These are phyloP conservation scores for Monoraphidium neglectum DNA, from an alignment of 139 green algal species.

Conservation along the genomic window DNA sequence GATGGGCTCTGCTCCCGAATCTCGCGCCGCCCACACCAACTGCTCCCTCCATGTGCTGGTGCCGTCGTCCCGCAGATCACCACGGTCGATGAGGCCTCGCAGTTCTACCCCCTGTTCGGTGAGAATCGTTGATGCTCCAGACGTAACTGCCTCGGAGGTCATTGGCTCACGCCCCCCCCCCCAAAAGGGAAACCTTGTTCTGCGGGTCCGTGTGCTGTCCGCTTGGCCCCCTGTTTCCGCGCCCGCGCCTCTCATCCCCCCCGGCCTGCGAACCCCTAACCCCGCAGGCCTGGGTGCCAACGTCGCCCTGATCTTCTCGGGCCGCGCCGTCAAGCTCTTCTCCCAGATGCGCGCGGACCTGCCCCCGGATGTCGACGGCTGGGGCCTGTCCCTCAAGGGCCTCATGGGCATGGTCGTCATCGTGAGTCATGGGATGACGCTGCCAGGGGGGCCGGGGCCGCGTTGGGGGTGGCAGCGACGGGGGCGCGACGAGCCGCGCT, in stretches of 20 bases:
- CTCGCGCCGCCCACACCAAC: background rate
- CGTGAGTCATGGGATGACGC: no score
- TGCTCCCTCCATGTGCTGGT: background rate
- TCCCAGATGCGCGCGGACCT: conserved; percentile 89
- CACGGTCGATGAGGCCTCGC: conserved; percentile 98
- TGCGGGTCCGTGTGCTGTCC: no score
- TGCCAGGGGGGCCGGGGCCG: no score
- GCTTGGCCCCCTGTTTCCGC: no score
- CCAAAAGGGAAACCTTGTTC: no score
- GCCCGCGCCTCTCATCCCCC: no score
- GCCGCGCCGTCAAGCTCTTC: conserved; percentile 96
- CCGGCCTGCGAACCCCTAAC: background rate
- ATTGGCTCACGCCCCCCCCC: no score
- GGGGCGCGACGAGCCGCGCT: no score
- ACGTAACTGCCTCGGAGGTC: no score
- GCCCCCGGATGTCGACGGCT: conserved; percentile 95
- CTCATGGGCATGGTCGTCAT: conserved; percentile 98
- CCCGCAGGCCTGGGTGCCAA: conserved; percentile 91
- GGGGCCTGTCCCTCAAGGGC: conserved; percentile 93
- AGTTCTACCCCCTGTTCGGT: conserved; percentile 97
- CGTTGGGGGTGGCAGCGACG: no score
- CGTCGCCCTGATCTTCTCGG: conserved; percentile 98
- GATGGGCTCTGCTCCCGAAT: no score
- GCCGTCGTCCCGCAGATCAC: conserved; percentile 78
- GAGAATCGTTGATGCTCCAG: no score